phyloP scores from a whole-genome alignment of 2,329 filamentous ascomycete species.

The Stachybotrys elegans region DNA sequence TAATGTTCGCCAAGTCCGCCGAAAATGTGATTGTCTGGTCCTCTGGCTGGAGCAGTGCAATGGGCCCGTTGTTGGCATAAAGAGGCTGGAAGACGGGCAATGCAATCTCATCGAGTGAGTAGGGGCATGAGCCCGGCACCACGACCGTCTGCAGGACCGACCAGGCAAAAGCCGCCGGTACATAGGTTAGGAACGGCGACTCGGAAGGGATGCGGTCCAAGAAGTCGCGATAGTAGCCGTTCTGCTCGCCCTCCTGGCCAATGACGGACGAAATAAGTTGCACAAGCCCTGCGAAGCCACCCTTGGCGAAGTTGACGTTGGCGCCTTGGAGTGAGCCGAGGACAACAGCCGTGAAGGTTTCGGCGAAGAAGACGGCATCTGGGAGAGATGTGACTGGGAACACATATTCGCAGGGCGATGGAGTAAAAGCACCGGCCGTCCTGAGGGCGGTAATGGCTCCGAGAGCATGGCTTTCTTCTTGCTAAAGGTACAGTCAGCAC shows the following conservation, averaged over 20 bases:
- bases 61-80: constrained; percentile 20
- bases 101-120: constrained; percentile 39
- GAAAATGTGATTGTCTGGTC: constrained; percentile 49
- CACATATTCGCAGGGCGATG: constrained; percentile 59
- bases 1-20: constrained; percentile 31
- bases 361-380: constrained; percentile 55
- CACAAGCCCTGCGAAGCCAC: constrained; percentile 48
- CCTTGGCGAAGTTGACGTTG: constrained; percentile 49
- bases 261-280: constrained; percentile 56
- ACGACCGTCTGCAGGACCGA: constrained; percentile 51
- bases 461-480: constrained; percentile 64
- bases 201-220: constrained; percentile 54
- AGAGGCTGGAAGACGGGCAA: constrained; percentile 54
- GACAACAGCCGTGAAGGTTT: constrained; percentile 63
- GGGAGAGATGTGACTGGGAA: constrained; percentile 56
- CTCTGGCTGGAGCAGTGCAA: constrained; percentile 18
- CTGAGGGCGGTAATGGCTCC: constrained; percentile 55
- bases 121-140: constrained; percentile 53
- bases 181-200: constrained; percentile 62
- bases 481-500: constrained; percentile 29
- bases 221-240: constrained; percentile 60
- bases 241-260: constrained; percentile 71
- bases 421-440: constrained; percentile 45
- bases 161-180: constrained; percentile 59
- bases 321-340: constrained; percentile 65